Evolutionary conservation across 192 early-diverging fungal genomes (phyloP).

Genomic region (Podila clonocystis): DNA sequence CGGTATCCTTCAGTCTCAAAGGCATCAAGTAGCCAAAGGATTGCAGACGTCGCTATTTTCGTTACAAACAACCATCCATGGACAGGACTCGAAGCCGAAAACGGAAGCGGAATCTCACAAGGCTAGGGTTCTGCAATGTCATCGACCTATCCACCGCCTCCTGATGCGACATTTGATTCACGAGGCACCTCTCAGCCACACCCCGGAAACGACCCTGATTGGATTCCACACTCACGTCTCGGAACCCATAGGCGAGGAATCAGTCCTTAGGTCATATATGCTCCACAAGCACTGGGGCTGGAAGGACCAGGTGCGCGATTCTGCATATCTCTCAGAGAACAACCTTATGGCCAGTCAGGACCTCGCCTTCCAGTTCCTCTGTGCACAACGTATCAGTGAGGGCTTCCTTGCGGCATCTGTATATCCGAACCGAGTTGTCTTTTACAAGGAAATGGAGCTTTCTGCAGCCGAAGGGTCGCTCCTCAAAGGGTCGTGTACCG

Average conservation of each 20-base stretch:
- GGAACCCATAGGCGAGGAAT: conserved; percentile 49
- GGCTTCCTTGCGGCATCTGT: conserved; percentile 53
- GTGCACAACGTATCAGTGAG: conserved; percentile 55
- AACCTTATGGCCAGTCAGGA: conserved; percentile 52
- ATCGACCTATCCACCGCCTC: conserved; percentile 53
- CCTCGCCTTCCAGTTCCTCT: conserved; percentile 62
- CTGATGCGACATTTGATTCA: conserved; percentile 57
- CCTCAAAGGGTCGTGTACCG: conserved; percentile 27
- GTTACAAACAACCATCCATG: conserved; percentile 12
- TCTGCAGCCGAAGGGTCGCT: conserved; percentile 8
- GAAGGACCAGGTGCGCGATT: conserved; percentile 55
- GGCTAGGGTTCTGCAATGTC: conserved; percentile 21
- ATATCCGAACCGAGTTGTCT: conserved; percentile 48
- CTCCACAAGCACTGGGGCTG: conserved; percentile 60
- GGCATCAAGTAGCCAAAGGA: conserved; percentile 9
- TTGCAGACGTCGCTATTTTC: conserved; percentile 12
- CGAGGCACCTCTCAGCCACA: conserved; percentile 22
- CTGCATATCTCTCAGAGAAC: conserved; percentile 37
- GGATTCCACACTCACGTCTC: conserved; percentile 40
- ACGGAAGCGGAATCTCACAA: conserved; percentile 14
- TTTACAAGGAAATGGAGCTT: conserved; percentile 59
- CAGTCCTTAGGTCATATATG: conserved; percentile 61
- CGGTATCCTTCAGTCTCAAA: conserved; percentile 14
- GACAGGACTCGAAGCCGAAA: conserved; percentile 4
- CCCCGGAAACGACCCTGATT: conserved; percentile 12